Evolutionary conservation across 129 eudicot species (phyloP).

Genomic region (Lonicera japonica): DNA sequence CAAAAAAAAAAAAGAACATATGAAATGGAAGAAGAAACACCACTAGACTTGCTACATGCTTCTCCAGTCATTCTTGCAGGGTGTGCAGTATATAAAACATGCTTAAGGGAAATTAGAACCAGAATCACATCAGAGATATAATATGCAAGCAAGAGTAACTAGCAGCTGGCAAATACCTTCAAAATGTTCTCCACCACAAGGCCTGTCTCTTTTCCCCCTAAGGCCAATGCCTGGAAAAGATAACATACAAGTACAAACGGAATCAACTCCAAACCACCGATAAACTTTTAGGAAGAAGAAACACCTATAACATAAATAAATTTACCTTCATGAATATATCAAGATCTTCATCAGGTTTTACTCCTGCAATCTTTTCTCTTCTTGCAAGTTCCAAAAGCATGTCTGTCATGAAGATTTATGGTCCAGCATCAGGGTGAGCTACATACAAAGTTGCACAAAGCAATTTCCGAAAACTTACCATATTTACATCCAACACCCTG

Average conservation of each 20-base stretch:
- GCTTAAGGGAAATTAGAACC: too few species aligned
- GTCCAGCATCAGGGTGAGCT: slow-evolving; percentile 22
- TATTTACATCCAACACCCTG: slow-evolving; percentile 96
- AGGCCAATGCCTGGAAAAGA: slow-evolving; percentile 60
- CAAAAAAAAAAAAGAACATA: neutral
- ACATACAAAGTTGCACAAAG: slow-evolving; percentile 1
- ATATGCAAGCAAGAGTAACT: neutral
- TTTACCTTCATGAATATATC: slow-evolving; percentile 91
- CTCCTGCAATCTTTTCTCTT: slow-evolving; percentile 78
- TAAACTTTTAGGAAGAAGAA: neutral
- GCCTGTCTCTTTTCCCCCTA: slow-evolving; percentile 73
- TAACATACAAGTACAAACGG: neutral
- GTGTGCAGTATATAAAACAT: too few species aligned
- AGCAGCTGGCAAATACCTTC: slow-evolving; percentile 58
- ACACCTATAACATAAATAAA: slow-evolving; percentile 3
- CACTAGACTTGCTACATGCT: neutral
- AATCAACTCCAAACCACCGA: neutral
- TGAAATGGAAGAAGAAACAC: neutral
- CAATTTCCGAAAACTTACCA: slow-evolving; percentile 45
- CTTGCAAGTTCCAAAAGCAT: slow-evolving; percentile 93
- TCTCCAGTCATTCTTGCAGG: neutral
- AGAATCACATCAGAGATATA: slow-evolving; percentile 1
- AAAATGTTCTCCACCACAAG: slow-evolving; percentile 86
- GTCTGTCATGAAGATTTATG: slow-evolving; percentile 42
- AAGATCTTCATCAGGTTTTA: slow-evolving; percentile 96